Evolutionary conservation across 192 early-diverging fungal species (phyloP).

Genomic region (Umbelopsis vinacea): DNA sequence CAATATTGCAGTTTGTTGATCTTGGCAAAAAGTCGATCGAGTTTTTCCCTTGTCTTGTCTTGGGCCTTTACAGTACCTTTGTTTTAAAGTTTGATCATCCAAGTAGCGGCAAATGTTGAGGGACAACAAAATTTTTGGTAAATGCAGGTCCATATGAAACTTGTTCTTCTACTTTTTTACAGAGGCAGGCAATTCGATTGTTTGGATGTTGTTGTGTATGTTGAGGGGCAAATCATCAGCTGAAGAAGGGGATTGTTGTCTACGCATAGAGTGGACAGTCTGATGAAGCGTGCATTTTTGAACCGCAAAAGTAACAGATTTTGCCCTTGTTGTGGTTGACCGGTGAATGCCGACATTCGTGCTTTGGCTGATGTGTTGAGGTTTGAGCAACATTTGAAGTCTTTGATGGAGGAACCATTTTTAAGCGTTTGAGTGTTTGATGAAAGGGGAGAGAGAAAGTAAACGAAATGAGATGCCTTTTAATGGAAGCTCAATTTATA

Average conservation of each 20-base stretch:
- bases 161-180: no score
- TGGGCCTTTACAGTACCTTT: neutral
- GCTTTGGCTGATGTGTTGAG: neutral
- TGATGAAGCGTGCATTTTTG: conserved; percentile 28
- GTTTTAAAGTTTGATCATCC: no score
- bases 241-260: neutral
- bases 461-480: neutral
- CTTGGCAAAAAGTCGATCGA: neutral
- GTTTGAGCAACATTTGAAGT: neutral
- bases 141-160: no score
- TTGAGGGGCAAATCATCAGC: no score
- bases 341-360: neutral
- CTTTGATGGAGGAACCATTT: conserved; percentile 7
- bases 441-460: neutral
- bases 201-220: no score
- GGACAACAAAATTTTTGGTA: no score
- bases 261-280: conserved; percentile 32
- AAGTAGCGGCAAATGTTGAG: no score
- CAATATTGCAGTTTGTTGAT: neutral
- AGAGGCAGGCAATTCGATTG: no score
- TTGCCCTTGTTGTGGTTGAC: conserved; percentile 2
- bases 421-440: neutral
- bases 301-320: conserved; percentile 34
- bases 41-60: neutral
- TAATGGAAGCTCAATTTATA: conserved; percentile 23